A percentile compares a stretch with the other conserved stretches of the same genome.
Conservation (phyloP, 2,329 filamentous ascomycete genomes). For the Sphaerulina vaccinii region DNA sequence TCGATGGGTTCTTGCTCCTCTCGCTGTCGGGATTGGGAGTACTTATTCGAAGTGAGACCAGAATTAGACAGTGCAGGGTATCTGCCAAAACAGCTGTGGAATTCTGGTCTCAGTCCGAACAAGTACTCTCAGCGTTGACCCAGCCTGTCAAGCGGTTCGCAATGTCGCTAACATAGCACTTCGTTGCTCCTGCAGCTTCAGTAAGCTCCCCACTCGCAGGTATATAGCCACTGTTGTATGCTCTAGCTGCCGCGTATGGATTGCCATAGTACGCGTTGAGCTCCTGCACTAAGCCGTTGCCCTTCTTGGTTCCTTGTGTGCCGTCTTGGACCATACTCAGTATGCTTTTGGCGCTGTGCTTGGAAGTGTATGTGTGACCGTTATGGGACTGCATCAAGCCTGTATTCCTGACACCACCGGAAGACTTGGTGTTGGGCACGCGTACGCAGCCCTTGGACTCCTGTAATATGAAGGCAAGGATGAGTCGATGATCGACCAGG, state of each 20-base stretch:
- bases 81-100: too few relatives aligned
- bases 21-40: too few relatives aligned
- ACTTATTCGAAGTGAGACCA: too few relatives aligned
- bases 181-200: slow-evolving; percentile 47
- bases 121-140: slow-evolving; percentile 31
- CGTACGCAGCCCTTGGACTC: slow-evolving; percentile 22
- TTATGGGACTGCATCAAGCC: slow-evolving; percentile 22
- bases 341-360: slow-evolving; percentile 29
- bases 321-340: slow-evolving; percentile 21
- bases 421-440: slow-evolving; percentile 14
- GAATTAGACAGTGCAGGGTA: too few relatives aligned
- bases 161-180: slow-evolving; percentile 54
- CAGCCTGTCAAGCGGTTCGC: slow-evolving; percentile 51
- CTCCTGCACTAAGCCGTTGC: slow-evolving; percentile 18
- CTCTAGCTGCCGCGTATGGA: slow-evolving; percentile 39
- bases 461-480: slow-evolving; percentile 20
- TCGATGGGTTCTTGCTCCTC: too few relatives aligned
- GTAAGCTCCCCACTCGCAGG: slow-evolving; percentile 40
- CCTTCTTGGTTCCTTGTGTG: slow-evolving; percentile 19
- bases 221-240: slow-evolving; percentile 34
- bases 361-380: slow-evolving; percentile 29
- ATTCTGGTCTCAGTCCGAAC: slow-evolving; percentile 4
- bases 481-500: slow-evolving; percentile 21
- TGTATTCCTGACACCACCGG: slow-evolving; percentile 17
- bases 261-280: slow-evolving; percentile 19